These are phyloP conservation scores for Byssochlamys sp. DNA, from an alignment of 2,329 filamentous ascomycete species.

Conservation along the genomic window DNA sequence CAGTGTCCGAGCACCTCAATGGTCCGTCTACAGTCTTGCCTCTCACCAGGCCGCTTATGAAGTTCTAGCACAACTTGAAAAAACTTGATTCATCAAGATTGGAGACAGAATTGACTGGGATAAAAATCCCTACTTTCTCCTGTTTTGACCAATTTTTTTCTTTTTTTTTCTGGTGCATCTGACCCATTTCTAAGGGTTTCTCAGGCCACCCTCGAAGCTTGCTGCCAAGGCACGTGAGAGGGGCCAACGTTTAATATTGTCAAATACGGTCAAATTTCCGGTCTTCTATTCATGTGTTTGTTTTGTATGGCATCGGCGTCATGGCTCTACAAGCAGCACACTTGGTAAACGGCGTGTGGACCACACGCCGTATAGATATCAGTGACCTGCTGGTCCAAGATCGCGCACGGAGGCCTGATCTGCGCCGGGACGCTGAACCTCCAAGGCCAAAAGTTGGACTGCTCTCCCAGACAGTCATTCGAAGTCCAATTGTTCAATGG, in stretches of 20 bases:
- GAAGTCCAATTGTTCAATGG: constrained; percentile 64
- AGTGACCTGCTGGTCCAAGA: not conserved
- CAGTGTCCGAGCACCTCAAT: not conserved
- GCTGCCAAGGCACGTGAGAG: not conserved
- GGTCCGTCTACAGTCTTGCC: not conserved
- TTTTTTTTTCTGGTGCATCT: not conserved
- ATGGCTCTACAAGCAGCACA: constrained; percentile 3
- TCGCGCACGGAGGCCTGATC: not conserved
- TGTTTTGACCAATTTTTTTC: not conserved
- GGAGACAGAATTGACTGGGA: not conserved
- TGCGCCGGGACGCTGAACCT: constrained; percentile 18
- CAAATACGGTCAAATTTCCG: not conserved
- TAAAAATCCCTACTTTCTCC: not conserved
- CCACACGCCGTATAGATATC: not conserved
- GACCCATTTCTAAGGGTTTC: not conserved
- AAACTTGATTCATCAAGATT: not conserved
- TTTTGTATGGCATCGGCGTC: not conserved
- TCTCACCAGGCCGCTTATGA: not conserved
- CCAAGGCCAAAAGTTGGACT: constrained; percentile 54
- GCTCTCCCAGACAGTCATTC: constrained; percentile 66
- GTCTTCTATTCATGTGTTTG: not conserved
- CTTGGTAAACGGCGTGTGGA: constrained; percentile 2
- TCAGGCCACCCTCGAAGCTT: not conserved
- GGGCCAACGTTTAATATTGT: not conserved
- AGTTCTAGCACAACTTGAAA: not conserved